These are phyloP conservation scores for Candida tropicalis DNA, from an alignment of 1,139 yeast species.

Conservation along the genomic window DNA sequence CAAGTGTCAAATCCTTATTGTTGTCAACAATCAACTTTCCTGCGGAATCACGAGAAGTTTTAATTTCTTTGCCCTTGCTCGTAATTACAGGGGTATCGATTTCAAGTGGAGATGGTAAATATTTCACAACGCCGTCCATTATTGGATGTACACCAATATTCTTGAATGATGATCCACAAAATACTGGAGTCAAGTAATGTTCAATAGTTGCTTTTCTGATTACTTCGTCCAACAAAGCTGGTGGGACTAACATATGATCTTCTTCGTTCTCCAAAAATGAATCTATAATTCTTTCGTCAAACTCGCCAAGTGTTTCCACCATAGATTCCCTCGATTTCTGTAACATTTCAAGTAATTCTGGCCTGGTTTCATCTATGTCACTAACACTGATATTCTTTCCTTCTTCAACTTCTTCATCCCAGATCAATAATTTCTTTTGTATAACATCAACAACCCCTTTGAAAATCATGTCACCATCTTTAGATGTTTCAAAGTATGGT, in stretches of 20 bases:
- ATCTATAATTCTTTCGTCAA: slow-evolving; percentile 77
- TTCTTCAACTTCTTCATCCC: slow-evolving; percentile 55
- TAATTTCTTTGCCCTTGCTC: slow-evolving; percentile 18
- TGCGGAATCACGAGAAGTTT: slow-evolving; percentile 41
- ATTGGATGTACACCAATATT: slow-evolving; percentile 96
- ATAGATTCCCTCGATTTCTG: slow-evolving; percentile 67
- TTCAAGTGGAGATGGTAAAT: slow-evolving; percentile 82
- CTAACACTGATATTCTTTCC: slow-evolving; percentile 59
- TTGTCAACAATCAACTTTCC: slow-evolving; percentile 57
- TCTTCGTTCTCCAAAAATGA: slow-evolving; percentile 71
- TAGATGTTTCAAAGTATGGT: slow-evolving; percentile 63
- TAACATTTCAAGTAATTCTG: slow-evolving; percentile 51
- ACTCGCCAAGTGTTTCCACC: slow-evolving; percentile 81
- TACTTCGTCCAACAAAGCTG: slow-evolving; percentile 52
- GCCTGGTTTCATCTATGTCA: slow-evolving; percentile 37
- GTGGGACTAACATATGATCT: slow-evolving; percentile 67
- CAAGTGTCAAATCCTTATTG: slow-evolving; percentile 64
- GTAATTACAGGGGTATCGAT: slow-evolving; percentile 56
- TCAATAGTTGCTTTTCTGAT: slow-evolving; percentile 64
- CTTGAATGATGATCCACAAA: slow-evolving; percentile 91
- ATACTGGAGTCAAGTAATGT: slow-evolving; percentile 69
- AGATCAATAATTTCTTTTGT: slow-evolving; percentile 62
- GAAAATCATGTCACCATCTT: slow-evolving; percentile 50
- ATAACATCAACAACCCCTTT: slow-evolving; percentile 85
- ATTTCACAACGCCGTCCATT: slow-evolving; percentile 77